These are phyloP conservation scores for Tulasnella sp. DNA, from an alignment of 768 basidiomycete genomes.

Conservation along the genomic window DNA sequence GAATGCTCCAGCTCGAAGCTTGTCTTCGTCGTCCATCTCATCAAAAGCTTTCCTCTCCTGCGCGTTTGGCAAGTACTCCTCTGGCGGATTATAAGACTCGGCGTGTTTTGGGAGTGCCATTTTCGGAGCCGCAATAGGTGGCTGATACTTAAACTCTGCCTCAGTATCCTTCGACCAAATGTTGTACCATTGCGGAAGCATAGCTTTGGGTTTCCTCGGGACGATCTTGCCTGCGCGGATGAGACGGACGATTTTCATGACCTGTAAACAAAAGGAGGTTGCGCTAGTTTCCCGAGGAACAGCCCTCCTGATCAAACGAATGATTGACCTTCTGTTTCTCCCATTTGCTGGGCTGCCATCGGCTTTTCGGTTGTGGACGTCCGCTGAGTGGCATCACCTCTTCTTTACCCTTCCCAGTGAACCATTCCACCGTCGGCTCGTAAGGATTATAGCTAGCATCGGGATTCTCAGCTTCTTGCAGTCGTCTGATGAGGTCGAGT, in stretches of 20 bases:
- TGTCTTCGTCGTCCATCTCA: constrained; percentile 71
- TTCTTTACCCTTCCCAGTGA: constrained; percentile 90
- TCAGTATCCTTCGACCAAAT: constrained; percentile 69
- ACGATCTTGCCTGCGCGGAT: constrained; percentile 92
- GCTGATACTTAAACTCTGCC: constrained; percentile 54
- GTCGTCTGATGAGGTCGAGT: constrained; percentile 82
- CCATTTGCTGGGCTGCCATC: constrained; percentile 98
- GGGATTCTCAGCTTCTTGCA: constrained; percentile 87
- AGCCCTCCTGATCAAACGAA: background rate
- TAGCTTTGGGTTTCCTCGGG: constrained; percentile 76
- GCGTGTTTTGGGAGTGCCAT: constrained; percentile 76
- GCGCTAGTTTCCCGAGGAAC: background rate
- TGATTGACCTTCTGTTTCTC: constrained; percentile 87
- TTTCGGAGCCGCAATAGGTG: constrained; percentile 91
- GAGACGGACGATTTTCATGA: constrained; percentile 99
- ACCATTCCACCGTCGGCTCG: constrained; percentile 91
- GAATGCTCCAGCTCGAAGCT: constrained; percentile 59
- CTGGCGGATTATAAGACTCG: constrained; percentile 98
- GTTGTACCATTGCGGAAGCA: constrained; percentile 61
- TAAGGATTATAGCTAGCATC: constrained; percentile 87
- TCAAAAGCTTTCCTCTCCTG: constrained; percentile 78
- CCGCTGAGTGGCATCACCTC: constrained; percentile 87
- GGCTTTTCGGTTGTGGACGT: constrained; percentile 88
- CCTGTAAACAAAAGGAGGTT: constrained; percentile 34
- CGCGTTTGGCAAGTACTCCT: constrained; percentile 84